Conservation (phyloP, 2,329 filamentous ascomycete species). For the Phialophora chinensis region DNA sequence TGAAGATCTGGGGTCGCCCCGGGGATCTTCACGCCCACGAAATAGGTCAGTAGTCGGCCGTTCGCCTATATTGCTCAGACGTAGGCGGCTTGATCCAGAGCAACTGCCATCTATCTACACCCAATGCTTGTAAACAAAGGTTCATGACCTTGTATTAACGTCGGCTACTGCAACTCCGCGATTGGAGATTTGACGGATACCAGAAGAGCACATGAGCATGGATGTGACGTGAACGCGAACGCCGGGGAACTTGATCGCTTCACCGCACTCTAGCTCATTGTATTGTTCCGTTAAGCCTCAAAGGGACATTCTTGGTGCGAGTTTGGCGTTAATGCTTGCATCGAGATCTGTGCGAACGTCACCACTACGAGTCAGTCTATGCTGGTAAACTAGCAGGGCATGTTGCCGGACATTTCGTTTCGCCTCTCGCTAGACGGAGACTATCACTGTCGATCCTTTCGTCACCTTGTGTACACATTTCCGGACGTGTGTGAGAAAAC, state of each 20-base stretch:
- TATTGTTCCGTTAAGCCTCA: background rate
- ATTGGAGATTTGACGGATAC: background rate
- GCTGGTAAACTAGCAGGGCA: background rate
- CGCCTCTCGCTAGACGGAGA: slow-evolving; percentile 15
- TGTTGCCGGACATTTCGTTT: slow-evolving; percentile 6
- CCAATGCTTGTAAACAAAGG: background rate
- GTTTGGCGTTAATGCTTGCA: background rate
- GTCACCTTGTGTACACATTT: slow-evolving; percentile 2
- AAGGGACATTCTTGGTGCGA: background rate
- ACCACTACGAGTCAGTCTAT: background rate
- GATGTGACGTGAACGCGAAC: background rate
- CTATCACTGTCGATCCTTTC: slow-evolving; percentile 21
- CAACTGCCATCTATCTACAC: background rate
- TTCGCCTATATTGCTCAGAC: background rate
- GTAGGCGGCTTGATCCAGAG: background rate
- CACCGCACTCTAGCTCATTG: background rate
- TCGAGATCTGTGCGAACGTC: background rate
- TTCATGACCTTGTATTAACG: background rate
- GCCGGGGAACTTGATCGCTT: background rate
- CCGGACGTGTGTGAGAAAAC: background rate
- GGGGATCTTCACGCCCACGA: background rate
- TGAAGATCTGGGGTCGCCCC: slow-evolving; percentile 5
- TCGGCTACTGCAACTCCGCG: background rate
- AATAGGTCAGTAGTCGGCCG: background rate
- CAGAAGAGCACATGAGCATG: background rate